phyloP scores from a whole-genome alignment of 148 eudicot species.

The Rhododendron vialii region DNA sequence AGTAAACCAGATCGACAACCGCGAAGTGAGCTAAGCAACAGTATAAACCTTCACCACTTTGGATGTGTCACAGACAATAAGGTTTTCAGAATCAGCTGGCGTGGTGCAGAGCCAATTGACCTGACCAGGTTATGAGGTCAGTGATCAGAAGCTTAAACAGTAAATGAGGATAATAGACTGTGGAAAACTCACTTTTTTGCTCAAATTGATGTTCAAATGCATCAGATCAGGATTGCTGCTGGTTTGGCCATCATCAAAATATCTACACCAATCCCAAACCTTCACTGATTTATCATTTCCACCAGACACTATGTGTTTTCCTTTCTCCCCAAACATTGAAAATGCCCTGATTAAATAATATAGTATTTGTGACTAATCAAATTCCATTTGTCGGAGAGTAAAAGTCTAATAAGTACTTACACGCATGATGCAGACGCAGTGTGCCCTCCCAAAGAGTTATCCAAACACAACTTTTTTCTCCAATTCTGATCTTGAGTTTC shows the following conservation, averaged over 20 bases:
- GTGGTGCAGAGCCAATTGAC: constrained; percentile 95
- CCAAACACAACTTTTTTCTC: constrained; percentile 55
- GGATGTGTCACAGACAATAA: constrained; percentile 87
- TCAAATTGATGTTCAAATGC: constrained; percentile 42
- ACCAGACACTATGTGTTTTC: constrained; percentile 80
- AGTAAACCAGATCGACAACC: neutral
- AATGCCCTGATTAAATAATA: constrained; percentile 49
- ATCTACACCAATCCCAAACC: constrained; percentile 82
- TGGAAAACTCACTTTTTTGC: constrained; percentile 56
- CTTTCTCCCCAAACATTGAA: constrained; percentile 88
- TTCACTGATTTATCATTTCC: constrained; percentile 87
- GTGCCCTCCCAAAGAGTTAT: constrained; percentile 80
- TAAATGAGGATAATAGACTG: neutral
- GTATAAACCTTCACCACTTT: constrained; percentile 88
- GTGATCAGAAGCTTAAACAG: constrained; percentile 5
- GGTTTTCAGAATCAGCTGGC: constrained; percentile 86
- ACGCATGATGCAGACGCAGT: constrained; percentile 84
- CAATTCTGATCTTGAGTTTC: constrained; percentile 31
- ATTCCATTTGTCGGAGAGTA: neutral
- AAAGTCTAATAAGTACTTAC: constrained; percentile 39
- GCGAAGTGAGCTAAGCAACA: constrained; percentile 28
- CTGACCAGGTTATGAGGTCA: constrained; percentile 28
- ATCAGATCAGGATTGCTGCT: constrained; percentile 34
- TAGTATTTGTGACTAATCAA: neutral
- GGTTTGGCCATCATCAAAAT: constrained; percentile 35